phyloP scores from a whole-genome alignment of 164 flowering plant species.

The Liquidambar formosana region DNA sequence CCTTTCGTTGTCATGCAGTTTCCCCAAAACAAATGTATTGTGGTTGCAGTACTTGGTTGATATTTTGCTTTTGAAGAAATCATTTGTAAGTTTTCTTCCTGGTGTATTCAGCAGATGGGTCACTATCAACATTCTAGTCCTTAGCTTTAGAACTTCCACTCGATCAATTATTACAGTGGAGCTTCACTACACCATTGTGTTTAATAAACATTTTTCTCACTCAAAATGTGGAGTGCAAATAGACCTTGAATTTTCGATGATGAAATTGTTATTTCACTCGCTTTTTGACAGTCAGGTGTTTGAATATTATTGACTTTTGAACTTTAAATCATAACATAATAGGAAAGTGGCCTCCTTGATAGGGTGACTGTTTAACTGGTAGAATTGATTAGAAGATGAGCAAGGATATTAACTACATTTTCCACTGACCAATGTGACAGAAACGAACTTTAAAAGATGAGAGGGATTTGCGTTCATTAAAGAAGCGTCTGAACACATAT shows the following conservation, averaged over 20 bases:
- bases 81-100: conserved; percentile 71
- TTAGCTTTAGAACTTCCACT: neutral
- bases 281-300: no score
- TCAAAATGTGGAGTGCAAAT: no score
- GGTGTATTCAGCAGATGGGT: neutral
- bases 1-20: conserved; percentile 45
- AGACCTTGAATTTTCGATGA: no score
- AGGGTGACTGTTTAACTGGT: neutral
- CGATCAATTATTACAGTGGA: neutral
- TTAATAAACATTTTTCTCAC: no score
- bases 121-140: neutral
- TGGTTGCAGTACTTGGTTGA: conserved; percentile 94
- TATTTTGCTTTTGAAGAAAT: conserved; percentile 75
- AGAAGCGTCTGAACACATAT: conserved; percentile 65
- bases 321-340: no score
- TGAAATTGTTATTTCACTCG: no score
- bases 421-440: conserved; percentile 37
- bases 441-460: conserved; percentile 65
- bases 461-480: conserved; percentile 76
- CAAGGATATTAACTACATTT: neutral
- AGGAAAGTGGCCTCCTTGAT: no score
- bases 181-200: no score
- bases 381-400: neutral
- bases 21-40: conserved; percentile 85
- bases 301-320: no score